Percentiles rank a stretch among this genome's conserved stretches.
phyloP scores from a whole-genome alignment of 768 basidiomycete species.

The Termitomyces eurrhizus region DNA sequence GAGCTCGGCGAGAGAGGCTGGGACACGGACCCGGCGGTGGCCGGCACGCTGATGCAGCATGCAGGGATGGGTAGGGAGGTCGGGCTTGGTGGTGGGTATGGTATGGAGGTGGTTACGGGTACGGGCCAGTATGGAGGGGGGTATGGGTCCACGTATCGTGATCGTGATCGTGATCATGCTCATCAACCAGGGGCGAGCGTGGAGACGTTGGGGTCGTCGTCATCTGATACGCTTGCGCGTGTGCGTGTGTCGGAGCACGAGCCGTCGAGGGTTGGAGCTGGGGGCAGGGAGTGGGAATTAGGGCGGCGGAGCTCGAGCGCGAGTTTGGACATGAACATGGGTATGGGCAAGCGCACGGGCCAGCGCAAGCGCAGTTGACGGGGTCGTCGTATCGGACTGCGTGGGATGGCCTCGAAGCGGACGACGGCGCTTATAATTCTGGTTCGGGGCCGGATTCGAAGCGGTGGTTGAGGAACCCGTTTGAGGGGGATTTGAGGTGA shows the following conservation, averaged over 20 bases:
- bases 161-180: no score
- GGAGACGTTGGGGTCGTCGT: neutral
- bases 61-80: slow-evolving; percentile 4
- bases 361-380: no score
- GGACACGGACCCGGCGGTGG: slow-evolving; percentile 10
- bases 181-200: neutral
- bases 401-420: no score
- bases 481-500: no score
- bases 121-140: neutral
- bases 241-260: no score
- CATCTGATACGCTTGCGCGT: neutral
- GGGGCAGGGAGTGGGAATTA: no score
- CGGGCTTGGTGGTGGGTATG: neutral
- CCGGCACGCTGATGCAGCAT: slow-evolving; percentile 10
- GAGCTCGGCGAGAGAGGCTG: neutral
- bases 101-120: neutral
- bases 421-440: no score
- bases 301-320: no score
- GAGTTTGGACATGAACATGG: neutral
- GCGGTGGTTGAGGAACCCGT: no score
- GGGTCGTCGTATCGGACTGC: no score
- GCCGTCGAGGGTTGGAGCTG: no score
- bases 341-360: neutral
- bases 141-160: neutral
- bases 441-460: no score